Evolutionary conservation across 192 early-diverging fungal genomes (phyloP).

Genomic region (Rhizoclosmatium sp.): DNA sequence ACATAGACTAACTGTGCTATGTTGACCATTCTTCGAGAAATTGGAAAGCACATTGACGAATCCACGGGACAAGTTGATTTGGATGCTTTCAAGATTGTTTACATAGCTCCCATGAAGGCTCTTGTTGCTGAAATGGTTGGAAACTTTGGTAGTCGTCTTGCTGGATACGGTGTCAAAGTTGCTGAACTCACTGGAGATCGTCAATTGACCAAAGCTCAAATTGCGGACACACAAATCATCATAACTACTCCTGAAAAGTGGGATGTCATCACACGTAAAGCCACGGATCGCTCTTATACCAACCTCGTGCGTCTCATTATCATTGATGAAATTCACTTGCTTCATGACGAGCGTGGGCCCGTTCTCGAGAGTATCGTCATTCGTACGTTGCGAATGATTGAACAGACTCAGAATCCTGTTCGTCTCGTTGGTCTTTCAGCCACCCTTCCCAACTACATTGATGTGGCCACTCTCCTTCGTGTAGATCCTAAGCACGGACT

Average conservation of each 20-base stretch:
- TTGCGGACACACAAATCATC: slow-evolving; percentile 95
- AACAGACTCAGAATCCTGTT: slow-evolving; percentile 87
- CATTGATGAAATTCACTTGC: slow-evolving; percentile 96
- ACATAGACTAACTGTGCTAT: slow-evolving; percentile 90
- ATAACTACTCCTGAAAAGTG: slow-evolving; percentile 99
- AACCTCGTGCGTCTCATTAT: slow-evolving; percentile 89
- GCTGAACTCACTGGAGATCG: slow-evolving; percentile 97
- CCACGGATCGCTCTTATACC: slow-evolving; percentile 89
- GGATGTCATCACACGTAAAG: slow-evolving; percentile 98
- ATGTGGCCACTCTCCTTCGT: slow-evolving; percentile 94
- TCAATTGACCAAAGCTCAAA: slow-evolving; percentile 96
- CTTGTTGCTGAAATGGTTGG: slow-evolving; percentile 98
- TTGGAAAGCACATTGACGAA: slow-evolving; percentile 80
- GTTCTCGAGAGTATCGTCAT: slow-evolving; percentile 93
- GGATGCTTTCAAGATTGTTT: slow-evolving; percentile 96
- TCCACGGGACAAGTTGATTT: slow-evolving; percentile 75
- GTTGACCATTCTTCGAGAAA: slow-evolving; percentile 90
- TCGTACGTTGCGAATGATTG: slow-evolving; percentile 84
- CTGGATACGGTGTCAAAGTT: slow-evolving; percentile 84
- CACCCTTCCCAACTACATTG: slow-evolving; percentile 94
- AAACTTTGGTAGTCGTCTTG: slow-evolving; percentile 80
- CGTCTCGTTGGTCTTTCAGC: slow-evolving; percentile 93
- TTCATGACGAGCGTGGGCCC: slow-evolving; percentile 97
- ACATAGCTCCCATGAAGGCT: slow-evolving; percentile 99
- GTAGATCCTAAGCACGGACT: slow-evolving; percentile 81